Evolutionary conservation across 208 protist genomes (phyloP).

Genomic region (Acanthamoeba royreba): DNA sequence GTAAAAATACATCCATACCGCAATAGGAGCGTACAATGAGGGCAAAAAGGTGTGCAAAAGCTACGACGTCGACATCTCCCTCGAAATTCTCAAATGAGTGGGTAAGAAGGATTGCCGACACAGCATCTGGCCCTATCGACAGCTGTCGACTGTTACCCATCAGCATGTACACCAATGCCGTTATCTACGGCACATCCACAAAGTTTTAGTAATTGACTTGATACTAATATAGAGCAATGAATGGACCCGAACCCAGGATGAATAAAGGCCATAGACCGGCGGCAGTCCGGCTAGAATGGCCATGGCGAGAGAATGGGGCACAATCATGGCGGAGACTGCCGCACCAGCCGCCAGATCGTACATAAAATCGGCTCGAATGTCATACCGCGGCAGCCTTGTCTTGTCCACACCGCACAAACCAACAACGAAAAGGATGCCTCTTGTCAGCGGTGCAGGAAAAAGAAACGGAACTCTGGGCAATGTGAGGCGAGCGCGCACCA

Average conservation of each 20-base stretch:
- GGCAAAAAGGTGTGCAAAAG: conserved; percentile 10
- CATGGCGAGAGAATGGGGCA: conserved; percentile 22
- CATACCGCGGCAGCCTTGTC: not conserved
- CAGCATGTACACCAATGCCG: conserved; percentile 14
- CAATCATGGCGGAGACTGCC: conserved; percentile 18
- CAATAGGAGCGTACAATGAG: not conserved
- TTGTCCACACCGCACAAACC: not conserved
- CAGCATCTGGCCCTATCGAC: conserved; percentile 34
- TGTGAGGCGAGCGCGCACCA: not conserved
- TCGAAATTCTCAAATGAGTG: conserved; percentile 19
- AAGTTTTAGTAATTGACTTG: no score
- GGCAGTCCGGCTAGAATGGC: conserved; percentile 36
- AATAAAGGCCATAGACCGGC: conserved; percentile 40
- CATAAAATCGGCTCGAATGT: not conserved
- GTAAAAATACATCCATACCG: not conserved
- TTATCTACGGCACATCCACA: no score
- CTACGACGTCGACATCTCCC: not conserved
- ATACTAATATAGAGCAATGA: not conserved
- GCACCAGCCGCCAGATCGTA: conserved; percentile 7
- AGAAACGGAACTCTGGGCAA: not conserved
- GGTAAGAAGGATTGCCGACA: not conserved
- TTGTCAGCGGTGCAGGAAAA: no score
- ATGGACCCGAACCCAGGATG: conserved; percentile 2
- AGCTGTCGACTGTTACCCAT: conserved; percentile 41
- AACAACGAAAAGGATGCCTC: not conserved